Conservation (phyloP, 352 stramenopile genomes). For the Phytopythium montanum region DNA sequence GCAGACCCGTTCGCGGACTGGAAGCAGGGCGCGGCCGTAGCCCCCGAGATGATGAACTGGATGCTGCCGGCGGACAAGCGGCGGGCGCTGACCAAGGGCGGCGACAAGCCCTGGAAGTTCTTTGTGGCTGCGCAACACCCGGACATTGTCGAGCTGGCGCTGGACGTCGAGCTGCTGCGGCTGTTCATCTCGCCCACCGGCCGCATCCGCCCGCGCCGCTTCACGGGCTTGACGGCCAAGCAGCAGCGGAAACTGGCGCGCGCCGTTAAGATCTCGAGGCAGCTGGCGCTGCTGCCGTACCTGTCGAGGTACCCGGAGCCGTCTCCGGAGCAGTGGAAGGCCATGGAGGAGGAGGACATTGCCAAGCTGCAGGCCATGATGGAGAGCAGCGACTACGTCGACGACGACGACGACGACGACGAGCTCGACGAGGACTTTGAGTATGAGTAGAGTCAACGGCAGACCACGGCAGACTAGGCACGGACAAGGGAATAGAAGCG, state of each 20-base stretch:
- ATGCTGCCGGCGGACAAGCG: conserved; percentile 67
- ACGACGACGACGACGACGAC: conserved; percentile 55
- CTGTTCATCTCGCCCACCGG: conserved; percentile 83
- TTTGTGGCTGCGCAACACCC: conserved; percentile 69
- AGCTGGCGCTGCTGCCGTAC: conserved; percentile 71
- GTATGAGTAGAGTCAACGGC: conserved; percentile 61
- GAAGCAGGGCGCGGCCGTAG: conserved; percentile 46
- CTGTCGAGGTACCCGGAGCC: conserved; percentile 78
- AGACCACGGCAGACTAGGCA: too few species aligned
- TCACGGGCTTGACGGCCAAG: conserved; percentile 78
- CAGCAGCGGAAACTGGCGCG: conserved; percentile 78
- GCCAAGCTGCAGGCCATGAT: conserved; percentile 49
- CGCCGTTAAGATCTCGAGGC: conserved; percentile 75
- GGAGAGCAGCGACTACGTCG: conserved; percentile 44
- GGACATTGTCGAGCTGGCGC: conserved; percentile 70
- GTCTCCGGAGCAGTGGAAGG: conserved; percentile 76
- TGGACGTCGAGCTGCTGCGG: conserved; percentile 77
- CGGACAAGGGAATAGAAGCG: conserved; percentile 40
- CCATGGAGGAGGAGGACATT: conserved; percentile 79
- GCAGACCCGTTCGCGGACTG: conserved; percentile 45
- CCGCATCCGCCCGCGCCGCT: conserved; percentile 75
- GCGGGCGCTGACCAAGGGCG: conserved; percentile 47
- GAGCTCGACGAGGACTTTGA: conserved; percentile 62
- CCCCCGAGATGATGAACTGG: conserved; percentile 83
- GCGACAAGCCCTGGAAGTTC: conserved; percentile 77